These are phyloP conservation scores for Aureobasidium subglaciale DNA, from an alignment of 2,329 filamentous ascomycete species.

Conservation along the genomic window DNA sequence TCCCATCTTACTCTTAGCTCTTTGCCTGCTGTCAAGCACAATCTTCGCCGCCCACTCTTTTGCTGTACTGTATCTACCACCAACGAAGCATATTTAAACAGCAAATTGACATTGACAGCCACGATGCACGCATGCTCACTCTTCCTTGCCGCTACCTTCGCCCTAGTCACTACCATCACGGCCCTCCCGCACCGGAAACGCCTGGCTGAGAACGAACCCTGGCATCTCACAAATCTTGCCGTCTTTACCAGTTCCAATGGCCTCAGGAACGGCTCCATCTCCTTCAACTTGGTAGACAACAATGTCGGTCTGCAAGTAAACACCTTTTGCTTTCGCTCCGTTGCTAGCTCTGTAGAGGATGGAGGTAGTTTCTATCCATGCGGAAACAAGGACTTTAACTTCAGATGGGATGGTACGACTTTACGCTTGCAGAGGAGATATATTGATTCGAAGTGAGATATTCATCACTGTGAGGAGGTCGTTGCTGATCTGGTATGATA, in stretches of 20 bases:
- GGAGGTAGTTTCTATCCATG: constrained; percentile 20
- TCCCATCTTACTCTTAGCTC: background rate
- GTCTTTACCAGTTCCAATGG: constrained; percentile 18
- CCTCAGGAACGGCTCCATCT: constrained; percentile 17
- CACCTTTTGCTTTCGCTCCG: constrained; percentile 20
- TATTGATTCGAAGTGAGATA: constrained; percentile 21
- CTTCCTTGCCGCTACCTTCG: constrained; percentile 8
- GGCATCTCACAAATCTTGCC: constrained; percentile 21
- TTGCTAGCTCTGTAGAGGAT: constrained; percentile 15
- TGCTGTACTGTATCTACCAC: no score
- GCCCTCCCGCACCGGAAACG: constrained; percentile 15
- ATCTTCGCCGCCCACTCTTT: no score
- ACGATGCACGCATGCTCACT: background rate
- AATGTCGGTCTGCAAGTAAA: constrained; percentile 23
- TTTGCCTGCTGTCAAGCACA: no score
- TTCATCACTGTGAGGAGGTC: background rate
- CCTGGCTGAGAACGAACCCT: constrained; percentile 19
- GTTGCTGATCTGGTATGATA: background rate
- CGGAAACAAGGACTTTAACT: constrained; percentile 20
- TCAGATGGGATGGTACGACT: constrained; percentile 18
- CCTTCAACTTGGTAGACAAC: constrained; percentile 24
- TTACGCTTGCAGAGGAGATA: constrained; percentile 21
- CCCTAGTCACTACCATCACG: background rate
- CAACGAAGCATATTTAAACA: no score
- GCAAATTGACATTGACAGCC: no score